Evolutionary conservation across 2,329 filamentous ascomycete species (phyloP), one percentile per base, ranked within the genome.

Genomic region (Phyllachora maydis): DNA sequence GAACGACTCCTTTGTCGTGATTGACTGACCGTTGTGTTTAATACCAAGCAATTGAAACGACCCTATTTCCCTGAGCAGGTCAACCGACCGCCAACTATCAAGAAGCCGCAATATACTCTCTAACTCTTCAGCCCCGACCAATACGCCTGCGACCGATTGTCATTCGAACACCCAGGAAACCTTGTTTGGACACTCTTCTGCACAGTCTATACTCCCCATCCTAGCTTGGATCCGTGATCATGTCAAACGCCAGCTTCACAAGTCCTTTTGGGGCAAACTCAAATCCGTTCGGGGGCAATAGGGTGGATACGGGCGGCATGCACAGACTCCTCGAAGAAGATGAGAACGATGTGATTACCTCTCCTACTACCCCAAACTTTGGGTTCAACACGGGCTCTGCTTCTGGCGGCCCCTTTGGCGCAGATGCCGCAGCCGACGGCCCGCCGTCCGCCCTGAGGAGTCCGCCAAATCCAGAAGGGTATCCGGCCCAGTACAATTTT

Each of bases 401-500:
- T 23, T 62, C 65, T 32, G 53, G 55, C 16, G 49, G 46, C n/a
- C 47, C 54, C 3, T 68, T 69, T 35, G 61, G 63, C 14, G 56
- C 51, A 18, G 57, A 62, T 33, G 54, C 55, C 32, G 45, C 46
- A 11, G 36, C 40, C 14, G 59, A 65, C 20, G 36, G 42, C 11
- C 54, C 55, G 11, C 49, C 55, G 9, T 51, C 54, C 29, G 40
- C 47, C 29, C 26, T 55, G 36, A 42, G 59, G 43, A 47, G 47
- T 36, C 44, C 56, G 12, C 58, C 60, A 27, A 64, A 65, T 29
- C 52, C 62, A 18, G 70, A 78, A 34, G 70, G 67, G 37, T 79
- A 92, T 42, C 88, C 88, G 26, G 75, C 67, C 36, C 83, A 95
- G 46, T 95, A 93, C 54, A 91, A 91, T 47, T 73, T 92, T 50